Evolutionary conservation across 306 rosid species (phyloP).

Genomic region (Gastrolobium villosum): DNA sequence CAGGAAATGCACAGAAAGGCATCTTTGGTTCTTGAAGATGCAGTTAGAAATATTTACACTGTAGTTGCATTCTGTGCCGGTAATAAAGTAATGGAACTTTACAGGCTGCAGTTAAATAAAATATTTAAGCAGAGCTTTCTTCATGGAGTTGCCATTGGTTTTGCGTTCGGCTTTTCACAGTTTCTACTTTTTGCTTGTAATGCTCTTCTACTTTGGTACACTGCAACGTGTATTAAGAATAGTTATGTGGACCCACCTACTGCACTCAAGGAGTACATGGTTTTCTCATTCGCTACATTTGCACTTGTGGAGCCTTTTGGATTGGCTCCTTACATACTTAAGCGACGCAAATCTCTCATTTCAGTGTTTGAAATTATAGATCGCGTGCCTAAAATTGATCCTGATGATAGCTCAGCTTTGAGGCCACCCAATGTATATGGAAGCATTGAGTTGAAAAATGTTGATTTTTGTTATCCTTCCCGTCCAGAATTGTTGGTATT

Average conservation of each 20-base stretch:
- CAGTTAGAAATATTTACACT: constrained; percentile 98
- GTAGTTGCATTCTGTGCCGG: constrained; percentile 99
- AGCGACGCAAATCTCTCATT: constrained; percentile 97
- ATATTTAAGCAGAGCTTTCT: constrained; percentile 94
- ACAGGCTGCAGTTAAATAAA: constrained; percentile 87
- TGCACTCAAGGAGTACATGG: constrained; percentile 94
- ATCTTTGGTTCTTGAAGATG: constrained; percentile 99
- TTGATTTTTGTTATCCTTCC: constrained; percentile 96
- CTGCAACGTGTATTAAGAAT: constrained; percentile 67
- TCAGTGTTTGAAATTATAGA: constrained; percentile 99
- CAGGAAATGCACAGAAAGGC: constrained; percentile 99
- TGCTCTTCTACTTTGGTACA: constrained; percentile 99
- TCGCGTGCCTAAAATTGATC: constrained; percentile 94
- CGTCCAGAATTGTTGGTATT: constrained; percentile 95
- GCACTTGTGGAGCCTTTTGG: constrained; percentile 99
- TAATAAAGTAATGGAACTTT: constrained; percentile 99
- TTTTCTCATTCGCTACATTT: constrained; percentile 98
- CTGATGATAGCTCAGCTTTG: constrained; percentile 88
- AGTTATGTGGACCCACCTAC: constrained; percentile 59
- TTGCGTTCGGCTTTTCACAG: constrained; percentile 96
- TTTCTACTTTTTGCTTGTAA: constrained; percentile 98
- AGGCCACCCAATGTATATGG: constrained; percentile 98
- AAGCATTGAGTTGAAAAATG: constrained; percentile 91
- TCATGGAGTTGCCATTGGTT: constrained; percentile 97
- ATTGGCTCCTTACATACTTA: constrained; percentile 98